These are phyloP conservation scores for Pholiota adiposa DNA, from an alignment of 1,284 basidiomycete species.

Conservation along the genomic window DNA sequence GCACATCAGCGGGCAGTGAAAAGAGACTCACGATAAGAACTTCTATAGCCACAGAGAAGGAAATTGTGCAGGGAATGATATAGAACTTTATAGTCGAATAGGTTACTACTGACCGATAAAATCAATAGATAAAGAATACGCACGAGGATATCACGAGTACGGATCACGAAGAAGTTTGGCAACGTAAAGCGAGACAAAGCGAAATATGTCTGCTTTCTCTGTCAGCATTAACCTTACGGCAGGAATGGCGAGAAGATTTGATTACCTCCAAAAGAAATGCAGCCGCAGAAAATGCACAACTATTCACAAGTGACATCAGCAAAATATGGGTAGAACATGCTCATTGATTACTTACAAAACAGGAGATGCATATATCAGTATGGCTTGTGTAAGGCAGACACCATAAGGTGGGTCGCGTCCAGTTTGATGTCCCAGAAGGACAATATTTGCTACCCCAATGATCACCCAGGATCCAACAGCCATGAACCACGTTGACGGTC, in stretches of 20 bases:
- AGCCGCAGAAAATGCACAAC: constrained; percentile 10
- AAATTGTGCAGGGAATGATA: not conserved
- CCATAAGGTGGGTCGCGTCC: constrained; percentile 1
- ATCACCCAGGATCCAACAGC: constrained; percentile 16
- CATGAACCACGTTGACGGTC: constrained; percentile 17
- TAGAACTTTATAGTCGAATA: constrained; percentile 2
- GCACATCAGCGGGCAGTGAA: not conserved
- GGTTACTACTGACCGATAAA: not conserved
- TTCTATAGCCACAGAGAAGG: not conserved
- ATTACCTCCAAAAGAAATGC: constrained; percentile 7
- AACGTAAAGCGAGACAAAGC: not conserved
- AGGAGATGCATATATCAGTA: constrained; percentile 15
- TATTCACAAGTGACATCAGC: not conserved
- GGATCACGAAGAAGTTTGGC: not conserved
- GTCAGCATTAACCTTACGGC: not conserved
- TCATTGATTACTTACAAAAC: constrained; percentile 9
- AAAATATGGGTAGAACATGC: not conserved
- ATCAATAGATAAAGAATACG: not conserved
- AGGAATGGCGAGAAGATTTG: not conserved
- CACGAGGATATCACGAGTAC: not conserved
- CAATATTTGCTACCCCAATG: constrained; percentile 11
- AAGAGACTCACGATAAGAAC: not conserved
- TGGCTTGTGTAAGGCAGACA: constrained; percentile 14
- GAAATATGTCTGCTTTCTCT: not conserved
- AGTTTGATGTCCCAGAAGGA: constrained; percentile 15